A percentile compares a stretch with the other conserved stretches of the same genome.
These are phyloP conservation scores for Cruciata laevipes DNA, from an alignment of 257 asterid genomes.

Conservation along the genomic window DNA sequence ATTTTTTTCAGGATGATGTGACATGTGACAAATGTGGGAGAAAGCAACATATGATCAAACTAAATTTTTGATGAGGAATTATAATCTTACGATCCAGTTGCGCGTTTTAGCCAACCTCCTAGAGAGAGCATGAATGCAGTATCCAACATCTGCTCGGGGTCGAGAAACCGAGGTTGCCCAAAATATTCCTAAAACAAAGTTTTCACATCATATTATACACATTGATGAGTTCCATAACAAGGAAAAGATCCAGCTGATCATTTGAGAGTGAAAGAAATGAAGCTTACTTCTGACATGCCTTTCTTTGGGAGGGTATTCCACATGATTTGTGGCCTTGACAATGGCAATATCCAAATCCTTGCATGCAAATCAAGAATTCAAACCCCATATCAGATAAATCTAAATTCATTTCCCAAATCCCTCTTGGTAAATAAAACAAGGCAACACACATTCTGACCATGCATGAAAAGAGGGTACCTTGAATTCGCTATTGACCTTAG, in stretches of 20 bases:
- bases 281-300: constrained; percentile 80
- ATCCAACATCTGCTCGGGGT: constrained; percentile 91
- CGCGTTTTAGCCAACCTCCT: constrained; percentile 67
- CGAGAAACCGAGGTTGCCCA: constrained; percentile 50
- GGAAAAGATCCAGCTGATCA: not conserved
- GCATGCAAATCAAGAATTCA: constrained; percentile 9
- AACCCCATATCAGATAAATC: constrained; percentile 1
- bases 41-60: not conserved
- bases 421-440: not conserved
- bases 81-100: constrained; percentile 64
- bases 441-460: not conserved
- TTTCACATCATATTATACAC: not conserved
- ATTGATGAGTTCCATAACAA: not conserved
- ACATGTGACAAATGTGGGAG: not conserved
- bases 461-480: constrained; percentile 39
- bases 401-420: not conserved
- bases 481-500: constrained; percentile 91
- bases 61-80: not conserved
- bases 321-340: constrained; percentile 87
- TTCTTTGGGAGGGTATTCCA: constrained; percentile 84
- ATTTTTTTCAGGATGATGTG: not conserved
- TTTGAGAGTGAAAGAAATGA: not conserved
- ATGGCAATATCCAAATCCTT: constrained; percentile 90
- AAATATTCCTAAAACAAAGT: constrained; percentile 44
- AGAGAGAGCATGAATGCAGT: constrained; percentile 78